Percentiles rank a stretch among this genome's conserved stretches.
Evolutionary conservation across 1,284 basidiomycete genomes (phyloP).

Genomic region (Puccinia horiana): DNA sequence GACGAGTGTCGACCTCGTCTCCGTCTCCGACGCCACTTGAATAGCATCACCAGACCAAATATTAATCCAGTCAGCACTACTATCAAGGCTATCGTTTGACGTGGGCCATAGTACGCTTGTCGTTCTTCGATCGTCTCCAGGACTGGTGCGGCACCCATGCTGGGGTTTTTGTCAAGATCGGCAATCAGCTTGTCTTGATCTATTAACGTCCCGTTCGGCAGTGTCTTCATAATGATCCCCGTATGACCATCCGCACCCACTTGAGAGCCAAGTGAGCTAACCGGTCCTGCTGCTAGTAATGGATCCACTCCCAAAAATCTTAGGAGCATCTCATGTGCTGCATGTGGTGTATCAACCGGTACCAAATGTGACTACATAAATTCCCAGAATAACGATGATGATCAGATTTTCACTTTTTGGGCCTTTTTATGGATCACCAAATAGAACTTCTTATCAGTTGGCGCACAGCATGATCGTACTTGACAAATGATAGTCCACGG

Average conservation of each 20-base stretch:
- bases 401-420: background rate
- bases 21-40: constrained; percentile 23
- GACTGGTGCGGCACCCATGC: background rate
- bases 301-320: constrained; percentile 91
- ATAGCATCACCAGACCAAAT: constrained; percentile 11
- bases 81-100: constrained; percentile 22
- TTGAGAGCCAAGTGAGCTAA: constrained; percentile 71
- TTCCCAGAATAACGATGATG: background rate
- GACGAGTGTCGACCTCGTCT: background rate
- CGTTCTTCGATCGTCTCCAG: constrained; percentile 29
- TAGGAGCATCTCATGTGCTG: constrained; percentile 95
- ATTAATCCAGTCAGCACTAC: constrained; percentile 10
- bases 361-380: constrained; percentile 63
- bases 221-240: constrained; percentile 24
- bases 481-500: constrained; percentile 85
- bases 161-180: background rate
- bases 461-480: constrained; percentile 35
- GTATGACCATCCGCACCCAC: constrained; percentile 70
- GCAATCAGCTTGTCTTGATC: background rate
- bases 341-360: constrained; percentile 82
- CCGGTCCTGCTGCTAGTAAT: constrained; percentile 71
- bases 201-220: constrained; percentile 22
- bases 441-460: background rate
- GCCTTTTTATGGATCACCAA: background rate
- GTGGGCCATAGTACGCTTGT: constrained; percentile 42